Evolutionary conservation across 768 basidiomycete species (phyloP).

Genomic region (Suillus subaureus): DNA sequence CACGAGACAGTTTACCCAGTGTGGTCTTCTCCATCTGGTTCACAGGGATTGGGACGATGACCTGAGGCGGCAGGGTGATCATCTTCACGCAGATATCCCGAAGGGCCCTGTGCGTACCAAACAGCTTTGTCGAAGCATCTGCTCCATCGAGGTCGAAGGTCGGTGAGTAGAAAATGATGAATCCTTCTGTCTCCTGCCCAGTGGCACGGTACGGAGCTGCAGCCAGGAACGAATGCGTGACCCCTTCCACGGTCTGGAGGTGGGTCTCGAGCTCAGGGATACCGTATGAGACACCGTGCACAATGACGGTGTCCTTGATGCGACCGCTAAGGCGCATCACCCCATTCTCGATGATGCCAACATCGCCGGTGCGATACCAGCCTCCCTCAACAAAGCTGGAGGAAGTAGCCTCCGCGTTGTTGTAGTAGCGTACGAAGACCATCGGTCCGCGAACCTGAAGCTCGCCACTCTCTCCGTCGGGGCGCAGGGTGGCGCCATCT

Average conservation of each 20-base stretch:
- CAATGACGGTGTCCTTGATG: constrained; percentile 42
- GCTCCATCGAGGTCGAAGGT: constrained; percentile 25
- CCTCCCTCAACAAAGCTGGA: constrained; percentile 49
- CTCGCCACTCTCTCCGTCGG: constrained; percentile 37
- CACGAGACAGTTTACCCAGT: constrained; percentile 45
- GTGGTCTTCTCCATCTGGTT: constrained; percentile 44
- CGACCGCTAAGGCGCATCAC: constrained; percentile 39
- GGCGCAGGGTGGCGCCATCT: constrained; percentile 29
- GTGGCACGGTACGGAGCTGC: constrained; percentile 39
- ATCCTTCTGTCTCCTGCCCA: constrained; percentile 42
- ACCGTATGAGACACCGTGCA: constrained; percentile 42
- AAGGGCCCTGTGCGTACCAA: constrained; percentile 33
- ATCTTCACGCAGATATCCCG: constrained; percentile 32
- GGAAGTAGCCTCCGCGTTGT: constrained; percentile 48
- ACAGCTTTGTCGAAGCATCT: constrained; percentile 27
- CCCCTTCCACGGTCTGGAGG: constrained; percentile 38
- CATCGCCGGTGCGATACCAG: constrained; percentile 65
- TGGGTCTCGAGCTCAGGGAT: constrained; percentile 38
- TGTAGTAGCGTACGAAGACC: constrained; percentile 47
- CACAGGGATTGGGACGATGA: constrained; percentile 40
- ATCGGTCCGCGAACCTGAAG: constrained; percentile 45
- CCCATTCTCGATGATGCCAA: constrained; percentile 40
- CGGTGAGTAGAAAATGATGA: constrained; percentile 39
- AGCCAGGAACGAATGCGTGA: constrained; percentile 34
- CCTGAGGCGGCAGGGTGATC: constrained; percentile 38